Evolutionary conservation across 1,284 basidiomycete genomes (phyloP), one percentile per base, ranked within the genome.

Genomic region (Lentinula novae-zelandiae): DNA sequence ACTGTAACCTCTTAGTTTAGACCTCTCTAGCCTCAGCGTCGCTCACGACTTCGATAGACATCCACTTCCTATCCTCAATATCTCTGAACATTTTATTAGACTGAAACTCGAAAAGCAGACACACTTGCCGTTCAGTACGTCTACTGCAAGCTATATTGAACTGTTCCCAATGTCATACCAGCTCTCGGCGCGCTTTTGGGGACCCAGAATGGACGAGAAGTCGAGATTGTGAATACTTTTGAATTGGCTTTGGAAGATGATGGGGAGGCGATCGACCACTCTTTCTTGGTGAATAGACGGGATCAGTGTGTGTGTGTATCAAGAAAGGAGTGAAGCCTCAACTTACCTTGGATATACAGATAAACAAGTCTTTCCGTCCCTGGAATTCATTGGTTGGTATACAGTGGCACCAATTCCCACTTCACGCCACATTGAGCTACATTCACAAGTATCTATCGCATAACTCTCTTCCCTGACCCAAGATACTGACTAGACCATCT

Each of bases 341-440:
- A 53, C 33, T 49, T 13, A 53, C 51, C 59, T 39, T 58, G 39
- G 33, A 27, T n/a, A 46, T 49, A 48, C 70, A 98, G 96, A 96
- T 82, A 96, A 96, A 72, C 95, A 98, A 75, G 95, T 98, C 13
- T 99, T 99, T 73, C 97, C 96, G 3, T 94, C 95, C 0, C 82
- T 98, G 52, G 95, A 97, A 67, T 87, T 99, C 67, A 90, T 99
- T 50, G 96, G 96, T 13, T 99, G 96, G 96, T 99, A 99, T 73
- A 92, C 92, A 0, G 86, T 95, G 58, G 89, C 93, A 10, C 72
- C 81, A 6, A 75, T 81, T 12, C 95, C 94, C 0, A 87, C 87
- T 1, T 67, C 82, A 7, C 79, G 78, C 27, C 95, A 98, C 69
- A 85, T 95, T 55, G 78, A 82, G 0, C 80, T 98, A 12, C 95